These are phyloP conservation scores for Kwoniella mangroviensis DNA, from an alignment of 768 basidiomycete species.

Conservation along the genomic window DNA sequence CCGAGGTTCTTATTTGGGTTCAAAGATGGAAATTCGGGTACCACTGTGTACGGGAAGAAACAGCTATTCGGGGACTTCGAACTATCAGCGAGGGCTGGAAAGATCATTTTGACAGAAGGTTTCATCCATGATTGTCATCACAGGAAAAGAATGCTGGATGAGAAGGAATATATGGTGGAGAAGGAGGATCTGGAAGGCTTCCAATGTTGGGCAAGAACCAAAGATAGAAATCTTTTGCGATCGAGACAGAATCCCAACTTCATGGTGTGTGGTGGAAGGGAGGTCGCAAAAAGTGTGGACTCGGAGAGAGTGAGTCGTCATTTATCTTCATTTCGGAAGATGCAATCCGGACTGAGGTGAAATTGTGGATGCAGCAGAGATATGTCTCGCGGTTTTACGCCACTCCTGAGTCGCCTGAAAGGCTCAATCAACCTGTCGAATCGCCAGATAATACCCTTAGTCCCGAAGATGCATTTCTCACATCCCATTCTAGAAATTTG, in stretches of 20 bases:
- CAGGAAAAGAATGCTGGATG: neutral
- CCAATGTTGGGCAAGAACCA: neutral
- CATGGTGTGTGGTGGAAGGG: neutral
- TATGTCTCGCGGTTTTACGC: neutral
- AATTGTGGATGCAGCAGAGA: neutral
- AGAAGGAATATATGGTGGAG: neutral
- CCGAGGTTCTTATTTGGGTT: neutral
- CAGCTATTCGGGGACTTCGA: neutral
- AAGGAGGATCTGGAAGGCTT: neutral
- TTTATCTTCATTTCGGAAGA: no score
- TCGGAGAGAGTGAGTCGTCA: neutral
- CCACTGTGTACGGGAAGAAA: neutral
- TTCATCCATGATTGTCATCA: conserved; percentile 4
- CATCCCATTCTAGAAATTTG: no score
- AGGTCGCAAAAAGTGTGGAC: neutral
- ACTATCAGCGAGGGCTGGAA: neutral
- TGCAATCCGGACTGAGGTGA: no score
- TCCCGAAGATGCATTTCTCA: no score
- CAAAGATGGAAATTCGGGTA: neutral
- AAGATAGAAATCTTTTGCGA: neutral
- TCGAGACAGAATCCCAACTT: neutral
- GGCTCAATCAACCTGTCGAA: neutral
- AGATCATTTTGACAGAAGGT: neutral
- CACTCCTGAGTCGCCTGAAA: neutral
- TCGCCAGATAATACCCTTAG: neutral